phyloP scores from a whole-genome alignment of 768 basidiomycete species.

The Dictyophora rubrovolvata region DNA sequence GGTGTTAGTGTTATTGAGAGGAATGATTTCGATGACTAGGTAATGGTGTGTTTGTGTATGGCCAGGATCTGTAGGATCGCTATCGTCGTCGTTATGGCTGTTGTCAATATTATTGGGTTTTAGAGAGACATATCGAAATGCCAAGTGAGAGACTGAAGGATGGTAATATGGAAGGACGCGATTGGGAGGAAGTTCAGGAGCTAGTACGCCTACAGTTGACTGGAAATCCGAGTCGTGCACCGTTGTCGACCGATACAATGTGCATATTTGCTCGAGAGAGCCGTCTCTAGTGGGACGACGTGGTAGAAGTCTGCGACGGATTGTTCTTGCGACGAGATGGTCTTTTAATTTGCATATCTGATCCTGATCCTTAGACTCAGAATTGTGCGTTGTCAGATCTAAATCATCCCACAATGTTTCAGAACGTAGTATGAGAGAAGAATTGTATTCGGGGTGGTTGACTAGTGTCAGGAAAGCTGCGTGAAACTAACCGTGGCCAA shows the following conservation, averaged over 20 bases:
- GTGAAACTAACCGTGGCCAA: slow-evolving; percentile 75
- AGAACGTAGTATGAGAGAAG: slow-evolving; percentile 79
- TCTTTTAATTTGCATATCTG: not conserved
- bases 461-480: slow-evolving; percentile 60
- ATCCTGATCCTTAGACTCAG: not conserved
- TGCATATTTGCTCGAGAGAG: slow-evolving; percentile 66
- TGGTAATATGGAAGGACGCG: slow-evolving; percentile 78
- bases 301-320: slow-evolving; percentile 65
- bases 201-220: slow-evolving; percentile 21
- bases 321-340: slow-evolving; percentile 23
- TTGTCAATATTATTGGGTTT: too few species aligned
- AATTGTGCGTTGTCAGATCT: not conserved
- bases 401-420: slow-evolving; percentile 43
- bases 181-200: slow-evolving; percentile 27
- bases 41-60: slow-evolving; percentile 17
- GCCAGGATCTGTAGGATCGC: slow-evolving; percentile 11
- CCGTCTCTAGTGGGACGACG: slow-evolving; percentile 69
- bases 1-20: slow-evolving; percentile 30
- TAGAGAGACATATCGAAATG: slow-evolving; percentile 57
- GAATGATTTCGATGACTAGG: slow-evolving; percentile 51
- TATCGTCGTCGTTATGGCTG: too few species aligned
- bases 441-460: slow-evolving; percentile 89
- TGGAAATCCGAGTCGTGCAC: slow-evolving; percentile 7
- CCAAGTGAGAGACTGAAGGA: slow-evolving; percentile 69
- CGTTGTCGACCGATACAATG: slow-evolving; percentile 40